These are phyloP conservation scores for Candida glaebosa DNA, from an alignment of 805 yeast species.

Conservation along the genomic window DNA sequence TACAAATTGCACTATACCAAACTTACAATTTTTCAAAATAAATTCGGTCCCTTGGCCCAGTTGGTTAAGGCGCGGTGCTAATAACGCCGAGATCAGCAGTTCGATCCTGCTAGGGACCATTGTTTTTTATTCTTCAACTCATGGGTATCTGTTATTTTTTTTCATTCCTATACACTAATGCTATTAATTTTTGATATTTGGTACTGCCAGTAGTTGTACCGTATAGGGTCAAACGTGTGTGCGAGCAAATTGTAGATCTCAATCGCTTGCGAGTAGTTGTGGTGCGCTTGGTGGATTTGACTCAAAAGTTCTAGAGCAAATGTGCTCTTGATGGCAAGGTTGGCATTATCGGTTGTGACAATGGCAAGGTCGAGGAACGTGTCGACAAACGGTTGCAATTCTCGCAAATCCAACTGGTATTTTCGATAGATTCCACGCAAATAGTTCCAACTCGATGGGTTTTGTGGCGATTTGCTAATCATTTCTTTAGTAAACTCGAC, in stretches of 20 bases:
- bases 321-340: slow-evolving; percentile 40
- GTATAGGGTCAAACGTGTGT: slow-evolving; percentile 55
- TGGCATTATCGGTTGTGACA: slow-evolving; percentile 16
- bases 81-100: slow-evolving; percentile 72
- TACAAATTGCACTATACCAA: too few relatives aligned
- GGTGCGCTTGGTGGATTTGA: slow-evolving; percentile 37
- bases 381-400: slow-evolving; percentile 44
- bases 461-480: slow-evolving; percentile 68
- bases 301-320: slow-evolving; percentile 66
- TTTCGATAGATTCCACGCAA: slow-evolving; percentile 51
- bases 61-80: slow-evolving; percentile 55
- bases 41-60: slow-evolving; percentile 53
- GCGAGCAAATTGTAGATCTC: slow-evolving; percentile 51
- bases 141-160: too few relatives aligned
- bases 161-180: background rate
- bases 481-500: slow-evolving; percentile 45
- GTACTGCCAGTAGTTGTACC: slow-evolving; percentile 61
- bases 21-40: background rate
- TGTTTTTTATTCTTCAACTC: slow-evolving; percentile 7
- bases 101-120: slow-evolving; percentile 18
- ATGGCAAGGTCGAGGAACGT: slow-evolving; percentile 32
- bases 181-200: slow-evolving; percentile 19
- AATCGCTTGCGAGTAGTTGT: slow-evolving; percentile 30
- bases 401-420: slow-evolving; percentile 23
- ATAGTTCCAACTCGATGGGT: slow-evolving; percentile 86